A percentile compares a stretch with the other conserved stretches of the same genome.
Evolutionary conservation across 441 rosid species (phyloP).

Genomic region (Croton setiger): DNA sequence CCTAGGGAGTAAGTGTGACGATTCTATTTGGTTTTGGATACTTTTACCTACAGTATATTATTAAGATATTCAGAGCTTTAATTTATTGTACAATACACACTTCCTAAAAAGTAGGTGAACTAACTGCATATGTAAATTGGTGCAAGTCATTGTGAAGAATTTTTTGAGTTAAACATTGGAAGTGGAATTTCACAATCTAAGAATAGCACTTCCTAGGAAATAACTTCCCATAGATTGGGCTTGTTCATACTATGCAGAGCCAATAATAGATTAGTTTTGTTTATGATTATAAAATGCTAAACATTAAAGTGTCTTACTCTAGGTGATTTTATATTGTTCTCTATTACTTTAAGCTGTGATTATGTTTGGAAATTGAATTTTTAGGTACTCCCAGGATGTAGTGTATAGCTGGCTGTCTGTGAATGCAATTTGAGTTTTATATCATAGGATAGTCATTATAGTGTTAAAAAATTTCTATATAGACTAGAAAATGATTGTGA

Average conservation of each 20-base stretch:
- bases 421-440: not conserved
- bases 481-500: not conserved
- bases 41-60: not conserved
- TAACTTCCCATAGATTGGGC: not conserved
- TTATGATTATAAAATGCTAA: not conserved
- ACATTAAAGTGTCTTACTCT: not conserved
- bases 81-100: not conserved
- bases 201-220: not conserved
- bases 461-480: not conserved
- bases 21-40: not conserved
- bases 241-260: not conserved
- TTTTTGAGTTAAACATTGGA: not conserved
- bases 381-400: not conserved
- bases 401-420: not conserved
- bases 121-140: not conserved
- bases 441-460: not conserved
- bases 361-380: not conserved
- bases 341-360: not conserved
- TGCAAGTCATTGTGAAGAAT: not conserved
- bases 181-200: not conserved
- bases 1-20: not conserved
- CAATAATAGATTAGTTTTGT: not conserved
- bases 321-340: not conserved
- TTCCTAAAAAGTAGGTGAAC: not conserved
- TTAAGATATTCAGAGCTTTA: not conserved